Conservation (phyloP, 129 eudicot species). For the Chrysanthemum lavandulifolium region DNA sequence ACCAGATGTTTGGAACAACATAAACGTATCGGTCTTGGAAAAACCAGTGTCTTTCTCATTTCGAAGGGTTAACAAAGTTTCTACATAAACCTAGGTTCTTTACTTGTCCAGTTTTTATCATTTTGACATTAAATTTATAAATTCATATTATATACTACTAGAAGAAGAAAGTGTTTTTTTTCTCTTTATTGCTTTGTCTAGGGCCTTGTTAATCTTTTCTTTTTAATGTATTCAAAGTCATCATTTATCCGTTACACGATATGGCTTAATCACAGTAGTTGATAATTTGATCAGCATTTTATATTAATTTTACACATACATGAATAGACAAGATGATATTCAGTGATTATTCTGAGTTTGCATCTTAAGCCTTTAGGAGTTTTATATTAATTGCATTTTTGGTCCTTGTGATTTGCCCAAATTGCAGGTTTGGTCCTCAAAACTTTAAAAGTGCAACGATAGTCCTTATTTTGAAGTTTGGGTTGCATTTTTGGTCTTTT, state of each 20-base stretch:
- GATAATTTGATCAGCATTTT: background rate
- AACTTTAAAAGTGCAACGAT: too few species aligned
- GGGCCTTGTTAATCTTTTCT: background rate
- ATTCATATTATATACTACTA: conserved; percentile 2
- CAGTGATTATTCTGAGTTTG: too few species aligned
- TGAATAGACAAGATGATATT: background rate
- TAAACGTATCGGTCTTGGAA: conserved; percentile 71
- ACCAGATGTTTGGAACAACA: conserved; percentile 72
- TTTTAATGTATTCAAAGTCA: background rate
- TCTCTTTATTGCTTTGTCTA: conserved; percentile 8
- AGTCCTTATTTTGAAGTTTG: too few species aligned
- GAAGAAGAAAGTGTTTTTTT: background rate
- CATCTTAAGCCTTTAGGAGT: too few species aligned
- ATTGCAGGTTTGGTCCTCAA: too few species aligned
- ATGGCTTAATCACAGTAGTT: background rate
- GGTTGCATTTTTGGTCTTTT: too few species aligned
- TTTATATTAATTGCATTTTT: too few species aligned
- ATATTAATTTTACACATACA: background rate
- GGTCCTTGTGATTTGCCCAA: too few species aligned
- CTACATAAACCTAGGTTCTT: conserved; percentile 19
- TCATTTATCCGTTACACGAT: background rate
- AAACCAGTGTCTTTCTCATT: conserved; percentile 56
- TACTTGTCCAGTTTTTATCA: conserved; percentile 7
- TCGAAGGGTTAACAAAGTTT: conserved; percentile 43
- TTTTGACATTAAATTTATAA: conserved; percentile 10